Evolutionary conservation across 2,329 filamentous ascomycete genomes (phyloP).

Genomic region (Ophiobolus disseminans): DNA sequence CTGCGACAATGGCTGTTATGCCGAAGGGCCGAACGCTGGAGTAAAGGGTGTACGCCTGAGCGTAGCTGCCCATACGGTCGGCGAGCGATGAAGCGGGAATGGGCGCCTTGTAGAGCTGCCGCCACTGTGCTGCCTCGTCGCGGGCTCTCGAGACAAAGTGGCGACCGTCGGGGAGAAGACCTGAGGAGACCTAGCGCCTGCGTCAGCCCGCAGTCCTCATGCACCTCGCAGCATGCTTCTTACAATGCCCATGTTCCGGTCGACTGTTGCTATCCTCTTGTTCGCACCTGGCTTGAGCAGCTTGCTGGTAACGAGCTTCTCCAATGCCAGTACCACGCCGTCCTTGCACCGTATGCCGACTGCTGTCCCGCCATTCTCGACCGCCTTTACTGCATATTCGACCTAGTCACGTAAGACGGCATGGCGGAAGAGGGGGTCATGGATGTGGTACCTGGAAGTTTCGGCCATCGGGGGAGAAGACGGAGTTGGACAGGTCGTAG

Average conservation of each 20-base stretch:
- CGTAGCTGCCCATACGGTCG: constrained; percentile 91
- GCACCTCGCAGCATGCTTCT: constrained; percentile 42
- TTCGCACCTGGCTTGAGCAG: constrained; percentile 93
- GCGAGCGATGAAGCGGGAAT: constrained; percentile 89
- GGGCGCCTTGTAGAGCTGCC: constrained; percentile 90
- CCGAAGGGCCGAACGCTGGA: constrained; percentile 96
- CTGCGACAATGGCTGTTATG: constrained; percentile 91
- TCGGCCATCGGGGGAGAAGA: constrained; percentile 98
- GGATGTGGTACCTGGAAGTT: constrained; percentile 83
- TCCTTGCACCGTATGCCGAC: constrained; percentile 97
- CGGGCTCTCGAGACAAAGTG: constrained; percentile 94
- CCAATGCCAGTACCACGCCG: constrained; percentile 91
- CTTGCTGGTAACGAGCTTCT: constrained; percentile 96
- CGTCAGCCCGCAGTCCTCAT: constrained; percentile 1
- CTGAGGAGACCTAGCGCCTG: constrained; percentile 79
- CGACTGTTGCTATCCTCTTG: constrained; percentile 94
- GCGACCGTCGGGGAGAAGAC: constrained; percentile 91
- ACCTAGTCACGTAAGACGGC: constrained; percentile 54
- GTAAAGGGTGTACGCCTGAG: constrained; percentile 97
- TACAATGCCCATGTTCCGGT: constrained; percentile 93
- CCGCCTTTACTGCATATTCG: constrained; percentile 98
- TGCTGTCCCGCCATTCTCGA: constrained; percentile 96
- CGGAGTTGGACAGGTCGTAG: constrained; percentile 99
- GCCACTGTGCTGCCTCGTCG: constrained; percentile 91
- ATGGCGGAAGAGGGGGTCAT: background rate